These are phyloP conservation scores for Trichoderma endophyticum DNA, from an alignment of 2,329 filamentous ascomycete genomes.

Conservation along the genomic window DNA sequence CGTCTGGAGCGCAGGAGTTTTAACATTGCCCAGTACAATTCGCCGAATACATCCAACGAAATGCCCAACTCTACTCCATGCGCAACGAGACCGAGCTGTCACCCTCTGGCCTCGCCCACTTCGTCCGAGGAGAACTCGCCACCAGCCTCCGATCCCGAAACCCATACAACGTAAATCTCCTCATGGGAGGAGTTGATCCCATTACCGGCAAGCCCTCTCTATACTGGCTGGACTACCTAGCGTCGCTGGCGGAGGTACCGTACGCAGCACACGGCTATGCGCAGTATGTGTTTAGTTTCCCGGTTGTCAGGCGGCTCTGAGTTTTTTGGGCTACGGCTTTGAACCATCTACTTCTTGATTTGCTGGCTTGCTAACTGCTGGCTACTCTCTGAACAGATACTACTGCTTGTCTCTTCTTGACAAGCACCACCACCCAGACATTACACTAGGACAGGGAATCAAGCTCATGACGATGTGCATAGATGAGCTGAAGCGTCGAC, in stretches of 20 bases:
- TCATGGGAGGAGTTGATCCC: slow-evolving; percentile 89
- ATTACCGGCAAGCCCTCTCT: slow-evolving; percentile 87
- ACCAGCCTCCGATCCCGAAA: slow-evolving; percentile 85
- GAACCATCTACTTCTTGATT: neutral
- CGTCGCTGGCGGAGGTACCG: slow-evolving; percentile 79
- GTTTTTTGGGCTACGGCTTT: neutral
- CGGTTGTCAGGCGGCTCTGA: neutral
- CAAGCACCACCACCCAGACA: slow-evolving; percentile 97
- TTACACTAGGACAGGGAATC: slow-evolving; percentile 81
- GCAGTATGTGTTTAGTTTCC: slow-evolving; percentile 59
- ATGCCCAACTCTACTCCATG: slow-evolving; percentile 97
- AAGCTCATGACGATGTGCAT: slow-evolving; percentile 93
- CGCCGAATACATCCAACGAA: slow-evolving; percentile 98
- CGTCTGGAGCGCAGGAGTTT: slow-evolving; percentile 12
- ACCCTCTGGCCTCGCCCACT: slow-evolving; percentile 83
- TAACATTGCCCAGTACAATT: slow-evolving; percentile 75
- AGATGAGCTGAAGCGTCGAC: slow-evolving; percentile 91
- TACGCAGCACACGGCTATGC: slow-evolving; percentile 98
- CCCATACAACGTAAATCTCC: slow-evolving; percentile 94
- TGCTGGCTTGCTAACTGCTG: neutral
- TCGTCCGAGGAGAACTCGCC: slow-evolving; percentile 91
- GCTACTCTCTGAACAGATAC: slow-evolving; percentile 56
- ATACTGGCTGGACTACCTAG: slow-evolving; percentile 98
- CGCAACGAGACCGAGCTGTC: slow-evolving; percentile 92
- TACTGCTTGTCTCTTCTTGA: slow-evolving; percentile 97